A percentile compares a stretch with the other conserved stretches of the same genome.
phyloP scores from a whole-genome alignment of 2,329 filamentous ascomycete genomes.

The Colletotrichum liriopes region DNA sequence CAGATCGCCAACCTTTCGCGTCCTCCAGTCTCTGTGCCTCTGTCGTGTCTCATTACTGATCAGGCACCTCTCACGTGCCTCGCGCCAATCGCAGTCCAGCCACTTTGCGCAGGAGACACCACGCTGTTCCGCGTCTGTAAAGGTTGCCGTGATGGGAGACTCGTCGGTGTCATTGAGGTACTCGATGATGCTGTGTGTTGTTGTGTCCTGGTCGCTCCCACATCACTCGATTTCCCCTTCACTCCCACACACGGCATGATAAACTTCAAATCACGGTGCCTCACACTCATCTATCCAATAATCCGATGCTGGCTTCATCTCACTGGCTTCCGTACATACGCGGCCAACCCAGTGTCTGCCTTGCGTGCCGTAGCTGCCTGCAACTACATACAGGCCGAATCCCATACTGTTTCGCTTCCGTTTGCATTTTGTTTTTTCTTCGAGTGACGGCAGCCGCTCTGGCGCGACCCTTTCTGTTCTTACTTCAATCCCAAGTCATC shows the following conservation, averaged over 20 bases:
- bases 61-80: neutral
- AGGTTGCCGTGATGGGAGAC: neutral
- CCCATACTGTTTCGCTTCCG: neutral
- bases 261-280: conserved; percentile 4
- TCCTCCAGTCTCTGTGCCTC: neutral
- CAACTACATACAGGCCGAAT: neutral
- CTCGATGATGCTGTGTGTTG: neutral
- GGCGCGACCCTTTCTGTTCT: neutral
- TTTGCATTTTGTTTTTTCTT: neutral
- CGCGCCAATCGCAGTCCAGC: neutral
- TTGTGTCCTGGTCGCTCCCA: neutral
- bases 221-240: neutral
- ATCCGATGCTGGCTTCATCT: neutral
- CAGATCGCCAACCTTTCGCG: neutral
- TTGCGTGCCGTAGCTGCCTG: conserved; percentile 5
- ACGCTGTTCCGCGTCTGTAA: neutral
- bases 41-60: neutral
- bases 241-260: neutral
- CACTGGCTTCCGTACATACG: conserved; percentile 4
- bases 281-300: neutral
- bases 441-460: neutral
- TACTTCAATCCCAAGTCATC: conserved; percentile 24
- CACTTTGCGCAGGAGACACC: neutral
- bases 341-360: conserved; percentile 10
- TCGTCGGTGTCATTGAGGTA: neutral